These are phyloP conservation scores for Russula virescens DNA, from an alignment of 768 basidiomycete species.

Conservation along the genomic window DNA sequence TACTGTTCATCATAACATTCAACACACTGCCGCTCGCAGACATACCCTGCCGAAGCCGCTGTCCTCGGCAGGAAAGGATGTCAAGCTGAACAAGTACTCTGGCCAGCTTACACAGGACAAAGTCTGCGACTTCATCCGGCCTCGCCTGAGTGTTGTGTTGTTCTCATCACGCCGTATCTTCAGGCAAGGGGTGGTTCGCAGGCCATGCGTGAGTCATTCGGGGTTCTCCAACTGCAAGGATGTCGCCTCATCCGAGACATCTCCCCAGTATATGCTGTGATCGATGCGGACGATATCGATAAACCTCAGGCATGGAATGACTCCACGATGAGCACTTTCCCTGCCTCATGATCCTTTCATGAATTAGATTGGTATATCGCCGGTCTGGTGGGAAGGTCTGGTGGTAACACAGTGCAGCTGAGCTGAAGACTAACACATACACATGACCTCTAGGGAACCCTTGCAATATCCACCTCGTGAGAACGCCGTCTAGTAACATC, in stretches of 20 bases:
- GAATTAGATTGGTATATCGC: slow-evolving; percentile 75
- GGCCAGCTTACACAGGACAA: slow-evolving; percentile 72
- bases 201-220: slow-evolving; percentile 64
- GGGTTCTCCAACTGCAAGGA: not conserved
- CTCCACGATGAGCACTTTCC: not conserved
- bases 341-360: slow-evolving; percentile 6
- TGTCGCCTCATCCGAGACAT: not conserved
- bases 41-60: slow-evolving; percentile 37
- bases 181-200: slow-evolving; percentile 70
- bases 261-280: slow-evolving; percentile 62
- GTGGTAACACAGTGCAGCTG: slow-evolving; percentile 1
- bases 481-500: slow-evolving; percentile 22
- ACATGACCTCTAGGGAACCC: slow-evolving; percentile 74
- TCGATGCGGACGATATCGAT: slow-evolving; percentile 74
- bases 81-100: slow-evolving; percentile 69
- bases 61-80: slow-evolving; percentile 32
- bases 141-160: not conserved
- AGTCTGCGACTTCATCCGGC: slow-evolving; percentile 33
- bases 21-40: slow-evolving; percentile 30
- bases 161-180: not conserved
- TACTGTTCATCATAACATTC: not conserved
- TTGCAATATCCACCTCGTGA: slow-evolving; percentile 76
- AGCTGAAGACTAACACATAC: slow-evolving; percentile 3
- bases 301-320: slow-evolving; percentile 64
- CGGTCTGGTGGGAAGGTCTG: slow-evolving; percentile 90